Conservation (phyloP, 1,284 basidiomycete genomes). For the Cryptococcus sp. region DNA sequence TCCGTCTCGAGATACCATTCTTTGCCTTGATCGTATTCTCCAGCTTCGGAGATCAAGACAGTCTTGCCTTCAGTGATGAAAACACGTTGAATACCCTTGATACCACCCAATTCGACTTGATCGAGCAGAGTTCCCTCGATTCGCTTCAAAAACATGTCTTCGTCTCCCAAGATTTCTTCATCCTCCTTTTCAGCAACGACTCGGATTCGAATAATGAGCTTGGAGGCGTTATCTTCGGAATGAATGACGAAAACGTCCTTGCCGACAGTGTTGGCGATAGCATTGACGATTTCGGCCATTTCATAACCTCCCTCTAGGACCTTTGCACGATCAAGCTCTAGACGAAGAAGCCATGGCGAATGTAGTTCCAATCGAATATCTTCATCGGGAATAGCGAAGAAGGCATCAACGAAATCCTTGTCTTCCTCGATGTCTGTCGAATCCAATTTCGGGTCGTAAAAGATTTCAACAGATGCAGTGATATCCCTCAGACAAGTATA, state of each 20-base stretch:
- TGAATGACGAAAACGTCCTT: slow-evolving; percentile 97
- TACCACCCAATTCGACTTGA: slow-evolving; percentile 91
- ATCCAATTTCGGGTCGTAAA: slow-evolving; percentile 92
- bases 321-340: slow-evolving; percentile 93
- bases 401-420: slow-evolving; percentile 91
- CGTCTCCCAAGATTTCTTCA: slow-evolving; percentile 76
- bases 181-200: slow-evolving; percentile 85
- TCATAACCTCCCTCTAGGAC: slow-evolving; percentile 96
- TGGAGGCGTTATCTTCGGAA: slow-evolving; percentile 98
- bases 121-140: slow-evolving; percentile 95
- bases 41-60: slow-evolving; percentile 58
- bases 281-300: slow-evolving; percentile 92
- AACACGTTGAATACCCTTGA: slow-evolving; percentile 83
- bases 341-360: slow-evolving; percentile 94
- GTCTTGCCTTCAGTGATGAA: slow-evolving; percentile 90
- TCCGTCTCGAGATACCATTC: slow-evolving; percentile 99
- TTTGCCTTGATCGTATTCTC: slow-evolving; percentile 55
- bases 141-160: slow-evolving; percentile 94
- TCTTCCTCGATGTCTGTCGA: slow-evolving; percentile 96
- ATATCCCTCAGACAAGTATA: slow-evolving; percentile 93
- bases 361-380: slow-evolving; percentile 88
- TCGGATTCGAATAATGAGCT: slow-evolving; percentile 94
- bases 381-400: slow-evolving; percentile 99
- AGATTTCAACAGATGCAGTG: slow-evolving; percentile 93
- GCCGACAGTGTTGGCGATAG: slow-evolving; percentile 92